A percentile compares a stretch with the other conserved stretches of the same genome.
These are phyloP conservation scores for Alternaria sp. DNA, from an alignment of 2,329 filamentous ascomycete genomes.

Conservation along the genomic window DNA sequence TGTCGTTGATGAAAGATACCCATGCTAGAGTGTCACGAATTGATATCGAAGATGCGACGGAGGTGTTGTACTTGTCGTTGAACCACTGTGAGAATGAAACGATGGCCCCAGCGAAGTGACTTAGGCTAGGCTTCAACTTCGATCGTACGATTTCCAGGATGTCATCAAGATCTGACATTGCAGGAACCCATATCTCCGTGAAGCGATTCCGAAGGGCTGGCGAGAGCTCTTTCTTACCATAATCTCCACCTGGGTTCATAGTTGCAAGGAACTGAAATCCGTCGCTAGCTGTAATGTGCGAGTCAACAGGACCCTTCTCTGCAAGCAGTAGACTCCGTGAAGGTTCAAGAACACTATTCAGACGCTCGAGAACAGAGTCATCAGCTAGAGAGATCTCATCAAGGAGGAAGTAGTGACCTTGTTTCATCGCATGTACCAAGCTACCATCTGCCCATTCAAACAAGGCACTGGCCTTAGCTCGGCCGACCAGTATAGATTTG, in stretches of 20 bases:
- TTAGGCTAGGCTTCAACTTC: slow-evolving; percentile 70
- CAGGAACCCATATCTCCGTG: slow-evolving; percentile 98
- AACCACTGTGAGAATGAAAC: slow-evolving; percentile 95
- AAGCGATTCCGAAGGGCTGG: slow-evolving; percentile 95
- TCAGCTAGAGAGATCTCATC: slow-evolving; percentile 98
- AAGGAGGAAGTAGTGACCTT: slow-evolving; percentile 88
- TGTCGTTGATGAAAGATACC: slow-evolving; percentile 89
- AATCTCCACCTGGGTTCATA: slow-evolving; percentile 99
- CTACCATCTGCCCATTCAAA: slow-evolving; percentile 98
- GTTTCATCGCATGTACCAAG: slow-evolving; percentile 91
- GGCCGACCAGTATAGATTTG: slow-evolving; percentile 55
- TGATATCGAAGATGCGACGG: slow-evolving; percentile 80
- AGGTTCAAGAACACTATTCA: slow-evolving; percentile 96
- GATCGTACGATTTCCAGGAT: slow-evolving; percentile 84
- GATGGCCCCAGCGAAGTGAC: slow-evolving; percentile 71
- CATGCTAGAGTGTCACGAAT: slow-evolving; percentile 92
- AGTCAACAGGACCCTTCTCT: slow-evolving; percentile 89
- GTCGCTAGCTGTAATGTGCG: slow-evolving; percentile 75
- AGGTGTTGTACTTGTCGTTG: slow-evolving; percentile 78
- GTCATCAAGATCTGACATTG: slow-evolving; percentile 84
- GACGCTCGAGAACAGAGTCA: slow-evolving; percentile 92
- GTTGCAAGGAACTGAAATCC: slow-evolving; percentile 97
- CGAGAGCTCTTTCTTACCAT: slow-evolving; percentile 96
- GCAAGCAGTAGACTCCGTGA: slow-evolving; percentile 86
- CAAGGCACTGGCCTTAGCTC: slow-evolving; percentile 77